Conservation (phyloP, 306 rosid genomes). For the Potentilla sterilis region DNA sequence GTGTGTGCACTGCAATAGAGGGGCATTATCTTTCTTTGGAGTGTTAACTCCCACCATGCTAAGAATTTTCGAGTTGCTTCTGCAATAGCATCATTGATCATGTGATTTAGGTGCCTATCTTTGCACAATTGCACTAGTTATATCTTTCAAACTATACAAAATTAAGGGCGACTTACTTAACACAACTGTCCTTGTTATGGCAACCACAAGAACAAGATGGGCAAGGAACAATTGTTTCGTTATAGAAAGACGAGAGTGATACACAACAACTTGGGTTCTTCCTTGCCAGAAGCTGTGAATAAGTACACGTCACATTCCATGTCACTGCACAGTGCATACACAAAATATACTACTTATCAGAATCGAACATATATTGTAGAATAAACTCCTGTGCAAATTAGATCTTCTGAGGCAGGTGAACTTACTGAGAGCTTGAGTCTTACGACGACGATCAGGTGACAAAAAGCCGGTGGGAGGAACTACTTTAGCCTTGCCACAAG, state of each 20-base stretch:
- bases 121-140: not conserved
- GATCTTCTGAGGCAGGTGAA: constrained; percentile 10
- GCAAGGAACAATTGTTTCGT: constrained; percentile 74
- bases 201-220: constrained; percentile 91
- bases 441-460: constrained; percentile 70
- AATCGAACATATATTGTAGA: not conserved
- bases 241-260: constrained; percentile 88
- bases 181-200: constrained; percentile 64
- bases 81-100: constrained; percentile 28
- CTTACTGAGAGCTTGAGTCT: constrained; percentile 92
- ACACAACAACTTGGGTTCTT: constrained; percentile 84
- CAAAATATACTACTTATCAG: not conserved
- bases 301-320: constrained; percentile 96
- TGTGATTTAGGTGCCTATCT: constrained; percentile 15
- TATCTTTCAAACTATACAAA: not conserved
- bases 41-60: constrained; percentile 62
- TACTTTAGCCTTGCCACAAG: constrained; percentile 86
- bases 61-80: constrained; percentile 68
- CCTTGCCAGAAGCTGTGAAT: constrained; percentile 80
- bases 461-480: constrained; percentile 79
- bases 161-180: constrained; percentile 62
- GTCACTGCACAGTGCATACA: constrained; percentile 91
- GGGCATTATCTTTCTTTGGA: constrained; percentile 63
- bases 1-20: constrained; percentile 80
- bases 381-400: not conserved